Conservation (phyloP, 2,329 filamentous ascomycete genomes). For the Leptographium radiaticola region DNA sequence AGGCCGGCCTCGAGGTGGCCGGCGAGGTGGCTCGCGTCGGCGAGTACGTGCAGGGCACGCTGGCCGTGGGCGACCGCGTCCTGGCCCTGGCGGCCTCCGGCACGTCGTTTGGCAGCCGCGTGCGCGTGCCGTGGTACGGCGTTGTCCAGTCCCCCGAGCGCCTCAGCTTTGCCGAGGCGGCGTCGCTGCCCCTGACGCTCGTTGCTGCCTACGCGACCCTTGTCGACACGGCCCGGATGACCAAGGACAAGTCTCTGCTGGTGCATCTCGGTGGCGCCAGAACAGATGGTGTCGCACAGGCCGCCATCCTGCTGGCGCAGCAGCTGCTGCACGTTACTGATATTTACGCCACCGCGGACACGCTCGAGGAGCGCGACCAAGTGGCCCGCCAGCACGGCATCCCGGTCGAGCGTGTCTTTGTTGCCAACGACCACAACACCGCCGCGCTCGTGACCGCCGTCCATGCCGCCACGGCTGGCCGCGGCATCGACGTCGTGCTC, state of each 20-base stretch:
- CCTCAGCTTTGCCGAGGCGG: conserved; percentile 18
- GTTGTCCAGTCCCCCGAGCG: conserved; percentile 16
- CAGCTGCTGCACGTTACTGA: conserved; percentile 24
- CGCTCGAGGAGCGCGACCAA: conserved; percentile 25
- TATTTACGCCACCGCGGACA: conserved; percentile 26
- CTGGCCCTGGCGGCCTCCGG: background rate
- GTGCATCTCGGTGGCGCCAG: conserved; percentile 24
- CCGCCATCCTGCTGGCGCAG: conserved; percentile 24
- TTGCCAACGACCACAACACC: conserved; percentile 10
- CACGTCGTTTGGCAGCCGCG: background rate
- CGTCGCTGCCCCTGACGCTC: conserved; percentile 27
- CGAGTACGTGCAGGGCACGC: conserved; percentile 7
- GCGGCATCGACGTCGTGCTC: conserved; percentile 23
- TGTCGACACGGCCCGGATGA: conserved; percentile 23
- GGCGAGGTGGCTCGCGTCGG: conserved; percentile 13
- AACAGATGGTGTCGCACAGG: conserved; percentile 21
- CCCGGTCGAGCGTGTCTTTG: conserved; percentile 21
- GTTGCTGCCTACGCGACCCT: conserved; percentile 28
- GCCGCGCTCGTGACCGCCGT: conserved; percentile 17
- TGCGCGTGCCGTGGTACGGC: conserved; percentile 2
- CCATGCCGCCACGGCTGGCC: conserved; percentile 14
- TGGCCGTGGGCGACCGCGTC: conserved; percentile 21
- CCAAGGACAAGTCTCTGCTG: conserved; percentile 24
- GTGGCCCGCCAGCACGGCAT: conserved; percentile 22
- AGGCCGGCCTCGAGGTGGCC: conserved; percentile 15